Evolutionary conservation across 139 green algal species (phyloP), one percentile per base, ranked within the genome.

Genomic region (Chlorella sp.): DNA sequence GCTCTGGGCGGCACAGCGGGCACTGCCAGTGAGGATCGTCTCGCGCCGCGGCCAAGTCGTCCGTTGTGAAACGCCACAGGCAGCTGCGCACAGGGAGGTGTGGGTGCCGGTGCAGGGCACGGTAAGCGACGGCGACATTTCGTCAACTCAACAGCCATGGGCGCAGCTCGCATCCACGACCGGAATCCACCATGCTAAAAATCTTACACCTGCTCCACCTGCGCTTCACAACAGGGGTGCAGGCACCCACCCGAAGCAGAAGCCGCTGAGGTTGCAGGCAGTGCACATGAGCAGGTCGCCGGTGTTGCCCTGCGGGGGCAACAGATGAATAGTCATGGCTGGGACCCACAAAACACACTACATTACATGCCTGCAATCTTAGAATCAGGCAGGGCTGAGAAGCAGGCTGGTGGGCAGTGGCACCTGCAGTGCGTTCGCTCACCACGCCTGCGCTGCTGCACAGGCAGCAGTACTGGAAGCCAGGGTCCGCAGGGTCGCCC

Each of bases 241-340:
- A 34, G 17, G 64, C 20, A 70, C 14, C 13, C 32, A 70, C 76
- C 76, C 76, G 36, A 28, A 70, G 76, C 76, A 82, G 38, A 82
- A 82, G 76, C 76, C 76, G 38, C 41, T 34, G 22, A 82, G 32
- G 24, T 72, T 40, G 76, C 76, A 82, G 76, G 60, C 34, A 24
- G 46, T 40, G 76, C 76, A 82, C 76, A 82, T 82, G 26, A 82
- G 36, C 7, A 82, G 54, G 20, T 82, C 28, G 28, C 24, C 38
- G 11, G 76, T 82, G 54, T 28, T 54, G 56, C 76, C 76, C 76
- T 51, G 76, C 76, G 58, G 76, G 6, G 20, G 24, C 20, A 26
- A 65, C 9, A 28, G 8, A 3, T 20, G 20, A 68, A 4, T 3
- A 68, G 17, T 2, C 60, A 68, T 36, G 8, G 56, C 56, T n/a